A percentile compares a stretch with the other conserved stretches of the same genome.
Evolutionary conservation across 163 green algal genomes (phyloP).

Genomic region (Chlamydomonas reinhardtii): DNA sequence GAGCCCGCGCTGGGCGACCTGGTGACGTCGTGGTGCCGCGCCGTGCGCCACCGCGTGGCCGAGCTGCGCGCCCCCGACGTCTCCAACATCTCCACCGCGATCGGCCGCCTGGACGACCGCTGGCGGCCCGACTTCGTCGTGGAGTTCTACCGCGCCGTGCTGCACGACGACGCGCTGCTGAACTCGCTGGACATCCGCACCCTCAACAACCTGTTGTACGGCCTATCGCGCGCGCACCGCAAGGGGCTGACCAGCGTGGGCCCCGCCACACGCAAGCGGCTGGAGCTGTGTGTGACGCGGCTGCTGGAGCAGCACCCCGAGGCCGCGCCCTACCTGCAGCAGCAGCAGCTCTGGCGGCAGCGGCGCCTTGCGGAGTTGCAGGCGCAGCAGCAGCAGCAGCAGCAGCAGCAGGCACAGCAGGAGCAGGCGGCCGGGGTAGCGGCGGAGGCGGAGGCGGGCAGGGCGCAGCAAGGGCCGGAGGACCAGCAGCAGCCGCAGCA

Average conservation of each 20-base stretch:
- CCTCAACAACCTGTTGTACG: slow-evolving; percentile 42
- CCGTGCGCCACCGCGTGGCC: neutral
- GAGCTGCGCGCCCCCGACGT: slow-evolving; percentile 19
- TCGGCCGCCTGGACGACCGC: slow-evolving; percentile 36
- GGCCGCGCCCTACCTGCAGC: neutral
- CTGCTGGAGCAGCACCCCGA: neutral
- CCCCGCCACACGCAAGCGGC: neutral
- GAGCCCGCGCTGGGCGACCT: slow-evolving; percentile 18
- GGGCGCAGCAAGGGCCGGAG: too few relatives aligned
- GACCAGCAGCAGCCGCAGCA: too few relatives aligned
- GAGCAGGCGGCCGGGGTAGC: too few relatives aligned
- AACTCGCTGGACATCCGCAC: neutral
- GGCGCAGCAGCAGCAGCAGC: too few relatives aligned
- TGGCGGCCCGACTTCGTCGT: slow-evolving; percentile 30
- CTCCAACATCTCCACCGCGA: slow-evolving; percentile 39
- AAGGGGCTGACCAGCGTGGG: neutral
- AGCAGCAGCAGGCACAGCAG: too few relatives aligned
- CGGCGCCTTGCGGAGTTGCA: neutral
- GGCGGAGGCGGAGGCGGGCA: too few relatives aligned
- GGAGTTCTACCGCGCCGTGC: slow-evolving; percentile 31
- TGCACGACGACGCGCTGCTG: slow-evolving; percentile 19
- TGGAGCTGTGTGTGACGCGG: slow-evolving; percentile 5
- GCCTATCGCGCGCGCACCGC: slow-evolving; percentile 10
- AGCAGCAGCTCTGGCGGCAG: neutral
- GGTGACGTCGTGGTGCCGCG: slow-evolving; percentile 1